Conservation (phyloP, 345 rosid genomes). For the Erodium maritimum region DNA sequence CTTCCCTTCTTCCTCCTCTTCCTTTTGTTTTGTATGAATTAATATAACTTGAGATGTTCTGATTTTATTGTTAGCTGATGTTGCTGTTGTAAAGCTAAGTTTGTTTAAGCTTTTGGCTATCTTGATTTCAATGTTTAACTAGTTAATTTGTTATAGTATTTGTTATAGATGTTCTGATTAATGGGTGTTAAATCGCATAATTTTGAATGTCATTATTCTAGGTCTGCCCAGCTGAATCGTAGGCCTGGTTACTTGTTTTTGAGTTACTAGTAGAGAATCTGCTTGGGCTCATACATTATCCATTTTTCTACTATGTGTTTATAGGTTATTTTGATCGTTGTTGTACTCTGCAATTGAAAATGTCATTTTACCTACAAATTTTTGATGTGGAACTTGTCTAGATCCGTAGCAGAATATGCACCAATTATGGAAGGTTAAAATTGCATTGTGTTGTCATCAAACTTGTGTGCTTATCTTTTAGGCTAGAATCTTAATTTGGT, state of each 20-base stretch:
- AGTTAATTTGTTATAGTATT: background rate
- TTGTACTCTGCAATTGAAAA: too few species aligned
- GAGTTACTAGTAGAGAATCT: background rate
- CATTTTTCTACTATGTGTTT: background rate
- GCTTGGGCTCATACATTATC: background rate
- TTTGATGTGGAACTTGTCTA: too few species aligned
- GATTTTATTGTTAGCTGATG: background rate
- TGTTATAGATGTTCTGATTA: background rate
- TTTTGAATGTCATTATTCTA: background rate
- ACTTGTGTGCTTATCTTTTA: too few species aligned
- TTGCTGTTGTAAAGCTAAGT: background rate
- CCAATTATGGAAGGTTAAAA: too few species aligned
- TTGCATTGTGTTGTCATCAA: too few species aligned
- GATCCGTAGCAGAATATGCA: too few species aligned
- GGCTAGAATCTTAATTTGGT: too few species aligned
- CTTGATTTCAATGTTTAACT: background rate
- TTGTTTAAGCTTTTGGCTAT: background rate
- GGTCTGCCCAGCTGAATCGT: background rate
- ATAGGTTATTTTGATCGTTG: background rate
- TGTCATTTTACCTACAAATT: background rate
- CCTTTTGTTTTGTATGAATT: background rate
- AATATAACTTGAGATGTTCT: background rate
- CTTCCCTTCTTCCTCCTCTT: conserved; percentile 5
- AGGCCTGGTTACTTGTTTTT: background rate
- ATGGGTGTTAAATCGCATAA: background rate